Evolutionary conservation across 768 basidiomycete genomes (phyloP).

Genomic region (Amanita pseudoporphyria): DNA sequence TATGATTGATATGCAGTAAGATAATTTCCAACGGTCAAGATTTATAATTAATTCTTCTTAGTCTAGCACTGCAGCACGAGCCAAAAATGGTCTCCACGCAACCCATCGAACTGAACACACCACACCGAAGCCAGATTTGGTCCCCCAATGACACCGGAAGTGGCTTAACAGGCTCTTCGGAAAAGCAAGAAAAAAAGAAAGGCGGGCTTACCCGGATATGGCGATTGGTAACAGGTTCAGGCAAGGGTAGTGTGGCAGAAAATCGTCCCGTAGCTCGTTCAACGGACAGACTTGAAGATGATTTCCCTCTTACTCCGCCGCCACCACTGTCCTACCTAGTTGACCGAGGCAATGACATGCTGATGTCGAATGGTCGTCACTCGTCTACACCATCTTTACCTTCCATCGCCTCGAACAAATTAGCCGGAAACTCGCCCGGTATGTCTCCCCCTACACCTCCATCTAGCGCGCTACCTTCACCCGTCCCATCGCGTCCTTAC

Average conservation of each 20-base stretch:
- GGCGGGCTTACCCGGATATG: constrained; percentile 75
- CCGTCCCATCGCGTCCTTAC: constrained; percentile 60
- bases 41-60: constrained; percentile 19
- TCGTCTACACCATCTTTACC: constrained; percentile 63
- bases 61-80: constrained; percentile 74
- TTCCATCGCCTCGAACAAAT: constrained; percentile 47
- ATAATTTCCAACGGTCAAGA: constrained; percentile 14
- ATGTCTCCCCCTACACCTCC: constrained; percentile 70
- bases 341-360: constrained; percentile 41
- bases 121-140: constrained; percentile 48
- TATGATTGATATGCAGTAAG: constrained; percentile 91
- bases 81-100: constrained; percentile 21
- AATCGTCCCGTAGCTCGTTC: constrained; percentile 27
- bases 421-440: constrained; percentile 43
- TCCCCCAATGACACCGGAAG: constrained; percentile 13
- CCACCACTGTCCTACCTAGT: constrained; percentile 89
- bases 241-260: constrained; percentile 28
- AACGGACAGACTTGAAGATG: constrained; percentile 47
- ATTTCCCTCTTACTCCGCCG: constrained; percentile 77
- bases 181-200: constrained; percentile 68
- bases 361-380: constrained; percentile 36
- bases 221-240: constrained; percentile 60
- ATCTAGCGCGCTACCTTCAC: constrained; percentile 67
- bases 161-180: constrained; percentile 23
- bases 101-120: constrained; percentile 28